Conservation (phyloP, 192 early-diverging fungal genomes). For the Backusella macrospora region DNA sequence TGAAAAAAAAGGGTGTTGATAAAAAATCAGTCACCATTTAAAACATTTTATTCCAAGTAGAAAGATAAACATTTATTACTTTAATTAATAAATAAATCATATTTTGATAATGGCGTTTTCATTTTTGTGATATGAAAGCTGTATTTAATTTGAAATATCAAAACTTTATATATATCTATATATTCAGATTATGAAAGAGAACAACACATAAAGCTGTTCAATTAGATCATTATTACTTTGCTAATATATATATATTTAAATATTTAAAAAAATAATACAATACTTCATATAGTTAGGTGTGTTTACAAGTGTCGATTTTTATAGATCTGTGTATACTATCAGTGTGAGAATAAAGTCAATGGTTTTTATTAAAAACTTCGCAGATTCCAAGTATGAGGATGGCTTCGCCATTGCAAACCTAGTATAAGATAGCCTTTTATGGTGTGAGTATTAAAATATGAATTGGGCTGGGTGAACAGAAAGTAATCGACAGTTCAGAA, state of each 20-base stretch:
- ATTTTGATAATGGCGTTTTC: too few relatives aligned
- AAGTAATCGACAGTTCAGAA: background rate
- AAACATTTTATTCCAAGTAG: background rate
- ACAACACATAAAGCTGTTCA: background rate
- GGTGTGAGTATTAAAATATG: background rate
- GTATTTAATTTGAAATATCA: too few relatives aligned
- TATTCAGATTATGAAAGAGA: background rate
- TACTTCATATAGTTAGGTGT: background rate
- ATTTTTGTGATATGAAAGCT: too few relatives aligned
- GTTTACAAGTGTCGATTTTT: background rate
- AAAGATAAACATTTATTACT: background rate
- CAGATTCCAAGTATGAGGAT: background rate
- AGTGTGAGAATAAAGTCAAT: background rate
- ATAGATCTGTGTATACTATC: background rate
- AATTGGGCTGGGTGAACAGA: background rate
- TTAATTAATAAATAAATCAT: background rate
- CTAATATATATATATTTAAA: background rate
- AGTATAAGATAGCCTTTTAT: background rate
- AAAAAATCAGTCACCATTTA: background rate
- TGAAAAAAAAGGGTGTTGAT: slow-evolving; percentile 3
- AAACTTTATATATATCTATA: too few relatives aligned
- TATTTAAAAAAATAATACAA: background rate
- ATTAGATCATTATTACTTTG: background rate
- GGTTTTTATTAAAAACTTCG: background rate
- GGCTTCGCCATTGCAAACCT: background rate